Percentiles rank a stretch among this genome's conserved stretches.
Evolutionary conservation across 345 rosid genomes (phyloP).

Genomic region (Gossypium thurberi): DNA sequence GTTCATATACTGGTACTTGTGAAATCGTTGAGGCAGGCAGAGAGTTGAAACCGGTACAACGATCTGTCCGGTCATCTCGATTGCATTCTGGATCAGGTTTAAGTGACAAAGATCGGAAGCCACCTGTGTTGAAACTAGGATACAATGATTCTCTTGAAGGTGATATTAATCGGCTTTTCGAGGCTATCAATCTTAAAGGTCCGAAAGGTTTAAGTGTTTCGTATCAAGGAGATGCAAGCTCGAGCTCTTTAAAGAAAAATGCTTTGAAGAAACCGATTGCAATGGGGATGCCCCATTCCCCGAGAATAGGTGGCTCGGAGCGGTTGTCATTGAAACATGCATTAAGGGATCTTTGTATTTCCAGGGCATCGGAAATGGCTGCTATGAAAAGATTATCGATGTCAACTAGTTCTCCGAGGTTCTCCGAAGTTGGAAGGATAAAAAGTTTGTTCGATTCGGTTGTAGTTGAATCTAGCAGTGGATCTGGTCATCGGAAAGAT

Average conservation of each 20-base stretch:
- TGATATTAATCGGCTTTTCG: conserved; percentile 79
- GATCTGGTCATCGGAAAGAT: conserved; percentile 34
- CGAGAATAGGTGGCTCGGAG: conserved; percentile 56
- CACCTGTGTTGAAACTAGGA: conserved; percentile 42
- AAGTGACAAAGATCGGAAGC: conserved; percentile 37
- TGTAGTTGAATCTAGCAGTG: conserved; percentile 44
- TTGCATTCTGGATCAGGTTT: conserved; percentile 31
- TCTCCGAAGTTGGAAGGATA: conserved; percentile 79
- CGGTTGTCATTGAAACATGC: conserved; percentile 78
- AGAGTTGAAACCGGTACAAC: conserved; percentile 32
- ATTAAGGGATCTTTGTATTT: conserved; percentile 76
- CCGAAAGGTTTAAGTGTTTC: conserved; percentile 43
- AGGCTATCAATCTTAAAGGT: conserved; percentile 61
- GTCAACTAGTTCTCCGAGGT: conserved; percentile 45
- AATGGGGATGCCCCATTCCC: conserved; percentile 54
- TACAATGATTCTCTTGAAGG: conserved; percentile 60
- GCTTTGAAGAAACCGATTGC: conserved; percentile 63
- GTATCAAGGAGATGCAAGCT: conserved; percentile 39
- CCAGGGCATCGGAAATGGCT: conserved; percentile 97
- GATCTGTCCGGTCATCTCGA: conserved; percentile 35
- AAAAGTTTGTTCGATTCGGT: conserved; percentile 64
- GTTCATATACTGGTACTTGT: conserved; percentile 48
- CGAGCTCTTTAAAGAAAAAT: conserved; percentile 52
- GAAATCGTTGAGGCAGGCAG: conserved; percentile 78
- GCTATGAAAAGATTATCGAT: conserved; percentile 63